Percentiles rank a stretch among this genome's conserved stretches.
Conservation (phyloP, 116 monocot species). For the Dioscorea cayenensis region DNA sequence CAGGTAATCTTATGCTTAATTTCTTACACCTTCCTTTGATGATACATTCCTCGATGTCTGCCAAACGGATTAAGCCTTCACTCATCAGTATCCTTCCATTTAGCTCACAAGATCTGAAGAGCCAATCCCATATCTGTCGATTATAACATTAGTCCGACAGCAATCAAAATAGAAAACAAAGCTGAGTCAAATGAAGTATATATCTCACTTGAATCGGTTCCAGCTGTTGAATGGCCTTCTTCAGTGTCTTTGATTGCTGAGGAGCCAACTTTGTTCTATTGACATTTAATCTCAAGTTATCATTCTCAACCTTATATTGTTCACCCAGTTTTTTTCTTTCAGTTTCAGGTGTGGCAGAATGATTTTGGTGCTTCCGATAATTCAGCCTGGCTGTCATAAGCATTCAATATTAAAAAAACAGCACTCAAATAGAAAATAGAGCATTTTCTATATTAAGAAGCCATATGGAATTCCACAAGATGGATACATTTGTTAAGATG, state of each 20-base stretch:
- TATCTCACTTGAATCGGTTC: slow-evolving; percentile 53
- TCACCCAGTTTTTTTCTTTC: slow-evolving; percentile 16
- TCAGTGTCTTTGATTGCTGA: slow-evolving; percentile 41
- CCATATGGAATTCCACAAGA: too few relatives aligned
- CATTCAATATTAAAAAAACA: slow-evolving; percentile 13
- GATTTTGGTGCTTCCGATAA: slow-evolving; percentile 36
- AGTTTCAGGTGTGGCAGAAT: not conserved
- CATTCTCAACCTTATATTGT: slow-evolving; percentile 14
- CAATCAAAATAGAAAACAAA: not conserved
- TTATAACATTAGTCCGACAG: not conserved
- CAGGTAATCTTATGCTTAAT: slow-evolving; percentile 57
- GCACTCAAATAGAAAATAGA: not conserved
- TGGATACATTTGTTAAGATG: not conserved
- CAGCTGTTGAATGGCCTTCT: slow-evolving; percentile 42
- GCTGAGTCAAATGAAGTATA: not conserved
- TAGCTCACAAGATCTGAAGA: slow-evolving; percentile 78
- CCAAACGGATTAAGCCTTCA: slow-evolving; percentile 52
- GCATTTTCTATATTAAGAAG: not conserved
- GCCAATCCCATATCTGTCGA: slow-evolving; percentile 84
- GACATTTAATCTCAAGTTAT: not conserved
- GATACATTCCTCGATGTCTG: slow-evolving; percentile 60
- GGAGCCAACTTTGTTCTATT: slow-evolving; percentile 22
- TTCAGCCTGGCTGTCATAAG: slow-evolving; percentile 70
- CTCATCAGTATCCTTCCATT: slow-evolving; percentile 65
- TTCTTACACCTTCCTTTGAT: slow-evolving; percentile 60